These are phyloP conservation scores for Nakataea oryzae DNA, from an alignment of 2,329 filamentous ascomycete species.

Conservation along the genomic window DNA sequence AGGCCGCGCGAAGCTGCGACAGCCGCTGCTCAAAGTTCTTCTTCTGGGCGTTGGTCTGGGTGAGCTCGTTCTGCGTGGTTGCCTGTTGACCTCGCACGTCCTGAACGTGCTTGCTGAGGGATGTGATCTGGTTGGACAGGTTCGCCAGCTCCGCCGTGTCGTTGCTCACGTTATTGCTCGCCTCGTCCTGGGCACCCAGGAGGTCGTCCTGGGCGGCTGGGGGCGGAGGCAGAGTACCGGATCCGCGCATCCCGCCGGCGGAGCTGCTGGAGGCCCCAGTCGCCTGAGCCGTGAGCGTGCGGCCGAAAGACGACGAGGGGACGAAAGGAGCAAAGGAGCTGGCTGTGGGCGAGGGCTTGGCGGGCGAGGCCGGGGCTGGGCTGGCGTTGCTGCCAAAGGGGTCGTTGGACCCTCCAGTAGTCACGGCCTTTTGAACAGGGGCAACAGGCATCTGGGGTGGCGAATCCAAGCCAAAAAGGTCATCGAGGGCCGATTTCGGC, in stretches of 20 bases:
- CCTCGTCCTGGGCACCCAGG: constrained; percentile 79
- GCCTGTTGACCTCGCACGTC: constrained; percentile 77
- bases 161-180: constrained; percentile 72
- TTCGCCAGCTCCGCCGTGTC: constrained; percentile 93
- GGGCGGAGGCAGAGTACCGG: constrained; percentile 13
- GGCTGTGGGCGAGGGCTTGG: constrained; percentile 34
- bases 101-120: constrained; percentile 86
- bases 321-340: constrained; percentile 78
- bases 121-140: constrained; percentile 89
- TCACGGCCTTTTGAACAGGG: constrained; percentile 48
- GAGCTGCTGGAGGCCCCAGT: constrained; percentile 54
- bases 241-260: constrained; percentile 26
- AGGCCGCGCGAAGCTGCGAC: constrained; percentile 74
- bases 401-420: constrained; percentile 67
- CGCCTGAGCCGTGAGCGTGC: constrained; percentile 64
- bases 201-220: constrained; percentile 58
- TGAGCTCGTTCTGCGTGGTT: constrained; percentile 71
- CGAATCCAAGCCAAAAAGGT: constrained; percentile 85
- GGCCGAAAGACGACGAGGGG: constrained; percentile 86
- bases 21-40: constrained; percentile 85
- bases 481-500: constrained; percentile 68
- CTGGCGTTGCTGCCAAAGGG: constrained; percentile 47
- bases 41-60: constrained; percentile 75
- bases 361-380: constrained; percentile 41
- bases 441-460: constrained; percentile 34